Percentiles rank a stretch among this genome's conserved stretches.
Conservation (phyloP, 2,329 filamentous ascomycete genomes). For the Coniochaeta pulveracea region DNA sequence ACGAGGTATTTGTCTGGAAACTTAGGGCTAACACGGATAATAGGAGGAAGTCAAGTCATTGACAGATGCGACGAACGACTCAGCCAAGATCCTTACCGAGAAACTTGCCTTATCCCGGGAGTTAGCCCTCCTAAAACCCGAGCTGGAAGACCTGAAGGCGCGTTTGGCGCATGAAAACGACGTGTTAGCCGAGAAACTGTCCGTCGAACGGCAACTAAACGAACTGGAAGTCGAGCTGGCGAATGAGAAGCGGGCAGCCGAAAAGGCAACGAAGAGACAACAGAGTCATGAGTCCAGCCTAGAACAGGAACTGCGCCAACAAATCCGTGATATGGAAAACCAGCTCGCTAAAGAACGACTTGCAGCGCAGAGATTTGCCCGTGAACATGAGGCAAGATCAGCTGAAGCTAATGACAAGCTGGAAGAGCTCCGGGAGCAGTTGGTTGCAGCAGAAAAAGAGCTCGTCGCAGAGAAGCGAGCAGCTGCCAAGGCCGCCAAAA, state of each 20-base stretch:
- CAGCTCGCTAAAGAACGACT: conserved; percentile 19
- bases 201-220: conserved; percentile 66
- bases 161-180: conserved; percentile 51
- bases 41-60: conserved; percentile 64
- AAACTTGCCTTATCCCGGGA: conserved; percentile 42
- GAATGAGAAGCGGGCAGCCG: conserved; percentile 62
- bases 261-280: conserved; percentile 34
- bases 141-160: conserved; percentile 43
- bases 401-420: conserved; percentile 19
- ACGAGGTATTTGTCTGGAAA: neutral
- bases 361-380: conserved; percentile 10
- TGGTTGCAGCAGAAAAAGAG: conserved; percentile 11
- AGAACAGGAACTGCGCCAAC: conserved; percentile 17
- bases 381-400: conserved; percentile 15
- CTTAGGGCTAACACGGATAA: conserved; percentile 2
- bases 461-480: conserved; percentile 15
- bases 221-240: conserved; percentile 72
- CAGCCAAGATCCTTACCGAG: conserved; percentile 54
- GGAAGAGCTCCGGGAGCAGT: conserved; percentile 13
- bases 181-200: conserved; percentile 66
- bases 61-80: conserved; percentile 55
- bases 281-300: conserved; percentile 20
- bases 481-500: conserved; percentile 10
- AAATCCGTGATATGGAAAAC: conserved; percentile 27
- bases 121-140: conserved; percentile 39